Base-by-base conservation (phyloP, 768 basidiomycete genomes). In the Lyophyllum decastes region DNA sequence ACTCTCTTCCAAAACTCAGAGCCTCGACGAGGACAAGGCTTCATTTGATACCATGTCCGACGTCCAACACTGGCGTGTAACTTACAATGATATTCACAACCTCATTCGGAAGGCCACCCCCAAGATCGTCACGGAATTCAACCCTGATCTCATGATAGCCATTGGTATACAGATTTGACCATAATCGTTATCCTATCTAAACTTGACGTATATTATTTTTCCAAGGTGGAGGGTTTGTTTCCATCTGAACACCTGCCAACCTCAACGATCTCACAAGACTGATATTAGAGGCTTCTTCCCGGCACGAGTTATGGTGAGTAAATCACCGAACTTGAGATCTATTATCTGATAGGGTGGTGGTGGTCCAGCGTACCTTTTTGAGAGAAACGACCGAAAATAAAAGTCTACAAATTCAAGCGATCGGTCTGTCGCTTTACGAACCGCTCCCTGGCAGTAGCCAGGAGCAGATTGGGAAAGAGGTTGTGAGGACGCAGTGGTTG, bases 401-500 rank as follows among this genome's bases (percentile, higher is more conserved):
- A 64, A 88, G 91, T 55, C 86, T 98, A 51, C 91, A 93, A 47
- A 97, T 98, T 62, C 92, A 95, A 71, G 96, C 97, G 4, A 98
- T 99, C 62, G 95, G 97, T 2, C 84, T 99, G 30, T 95, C 94
- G 5, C 80, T 99, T 2, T 99, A 99, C 65, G 97, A 99, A 70
- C 85, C 90, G 25, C 79, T 98, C 17, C 87, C 87, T 5, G 92
- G 88, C 17, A 82, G 85, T 3, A 85, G 85, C 1, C 85, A 73
- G 26, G 86, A 94, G 64, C 83, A 88, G 69, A 81, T 94, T 50
- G 92, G 92, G 49, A 82, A 77, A 58, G 88, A 97, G 70, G 93
- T 99, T 61, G 78, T 97, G 64, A 84, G 95, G 54, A 99, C 95
- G 16, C 97, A 99, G 73, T 99, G 97, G 97, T 78, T 98, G 90